Evolutionary conservation across 2,329 filamentous ascomycete species (phyloP).

Genomic region (Dothideomycetidae sp.): DNA sequence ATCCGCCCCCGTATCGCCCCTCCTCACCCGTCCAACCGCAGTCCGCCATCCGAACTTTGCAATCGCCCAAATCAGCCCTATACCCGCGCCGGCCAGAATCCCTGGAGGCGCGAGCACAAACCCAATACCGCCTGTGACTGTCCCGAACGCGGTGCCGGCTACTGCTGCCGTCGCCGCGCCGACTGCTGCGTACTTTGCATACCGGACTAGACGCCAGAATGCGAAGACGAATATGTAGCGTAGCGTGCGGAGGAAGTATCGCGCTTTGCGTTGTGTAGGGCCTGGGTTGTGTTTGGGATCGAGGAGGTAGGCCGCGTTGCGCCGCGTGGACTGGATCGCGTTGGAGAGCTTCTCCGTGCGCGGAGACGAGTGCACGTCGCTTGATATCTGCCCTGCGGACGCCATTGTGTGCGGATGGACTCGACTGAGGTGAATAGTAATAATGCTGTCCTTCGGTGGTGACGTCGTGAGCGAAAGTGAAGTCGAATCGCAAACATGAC

Average conservation of each 20-base stretch:
- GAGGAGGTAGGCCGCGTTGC: constrained; percentile 24
- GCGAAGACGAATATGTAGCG: constrained; percentile 28
- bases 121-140: constrained; percentile 25
- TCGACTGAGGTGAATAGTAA: too few species aligned
- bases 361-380: background rate
- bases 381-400: too few species aligned
- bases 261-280: constrained; percentile 24
- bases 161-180: constrained; percentile 27
- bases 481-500: too few species aligned
- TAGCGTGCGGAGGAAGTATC: constrained; percentile 25
- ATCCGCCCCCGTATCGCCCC: constrained; percentile 15
- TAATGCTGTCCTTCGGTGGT: too few species aligned
- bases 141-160: constrained; percentile 25
- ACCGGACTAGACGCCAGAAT: constrained; percentile 30
- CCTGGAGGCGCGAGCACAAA: constrained; percentile 31
- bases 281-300: constrained; percentile 20
- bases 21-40: constrained; percentile 20
- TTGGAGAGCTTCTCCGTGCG: background rate
- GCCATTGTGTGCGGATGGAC: too few species aligned
- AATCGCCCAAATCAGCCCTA: constrained; percentile 27
- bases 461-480: too few species aligned
- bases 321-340: constrained; percentile 15
- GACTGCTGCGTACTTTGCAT: constrained; percentile 31
- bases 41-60: constrained; percentile 24
- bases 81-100: constrained; percentile 24